Conservation (phyloP, 148 eudicot genomes). For the Persicaria maculosa region DNA sequence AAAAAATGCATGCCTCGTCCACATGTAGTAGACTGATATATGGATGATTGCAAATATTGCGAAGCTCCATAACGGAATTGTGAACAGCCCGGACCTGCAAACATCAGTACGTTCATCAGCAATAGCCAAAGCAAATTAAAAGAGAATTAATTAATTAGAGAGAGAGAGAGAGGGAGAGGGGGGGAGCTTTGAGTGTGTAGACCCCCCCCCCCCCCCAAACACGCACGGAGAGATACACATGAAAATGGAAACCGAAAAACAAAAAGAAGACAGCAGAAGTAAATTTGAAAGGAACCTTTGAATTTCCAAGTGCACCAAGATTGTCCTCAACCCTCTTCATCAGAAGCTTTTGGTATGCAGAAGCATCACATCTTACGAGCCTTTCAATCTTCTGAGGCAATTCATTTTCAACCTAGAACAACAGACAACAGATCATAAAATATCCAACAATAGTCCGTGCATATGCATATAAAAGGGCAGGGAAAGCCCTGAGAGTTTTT, state of each 20-base stretch:
- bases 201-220: no score
- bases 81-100: slow-evolving; percentile 83
- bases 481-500: neutral
- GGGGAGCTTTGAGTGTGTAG: no score
- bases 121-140: neutral
- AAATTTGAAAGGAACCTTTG: slow-evolving; percentile 45
- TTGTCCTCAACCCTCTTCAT: slow-evolving; percentile 98
- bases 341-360: slow-evolving; percentile 93
- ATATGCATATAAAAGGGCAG: neutral
- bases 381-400: slow-evolving; percentile 98
- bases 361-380: slow-evolving; percentile 95
- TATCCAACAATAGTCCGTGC: neutral
- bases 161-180: neutral
- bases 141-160: neutral
- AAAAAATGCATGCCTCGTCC: slow-evolving; percentile 32
- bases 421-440: neutral
- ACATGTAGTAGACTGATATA: slow-evolving; percentile 90
- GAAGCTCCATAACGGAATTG: slow-evolving; percentile 98
- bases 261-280: slow-evolving; percentile 4
- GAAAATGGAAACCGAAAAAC: slow-evolving; percentile 5
- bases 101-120: slow-evolving; percentile 11
- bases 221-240: neutral
- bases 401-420: slow-evolving; percentile 70
- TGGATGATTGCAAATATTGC: slow-evolving; percentile 99
- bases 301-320: slow-evolving; percentile 82